Evolutionary conservation across 2,329 filamentous ascomycete genomes (phyloP), one percentile per base, ranked within the genome.

Genomic region (Zymoseptoria crescenta): DNA sequence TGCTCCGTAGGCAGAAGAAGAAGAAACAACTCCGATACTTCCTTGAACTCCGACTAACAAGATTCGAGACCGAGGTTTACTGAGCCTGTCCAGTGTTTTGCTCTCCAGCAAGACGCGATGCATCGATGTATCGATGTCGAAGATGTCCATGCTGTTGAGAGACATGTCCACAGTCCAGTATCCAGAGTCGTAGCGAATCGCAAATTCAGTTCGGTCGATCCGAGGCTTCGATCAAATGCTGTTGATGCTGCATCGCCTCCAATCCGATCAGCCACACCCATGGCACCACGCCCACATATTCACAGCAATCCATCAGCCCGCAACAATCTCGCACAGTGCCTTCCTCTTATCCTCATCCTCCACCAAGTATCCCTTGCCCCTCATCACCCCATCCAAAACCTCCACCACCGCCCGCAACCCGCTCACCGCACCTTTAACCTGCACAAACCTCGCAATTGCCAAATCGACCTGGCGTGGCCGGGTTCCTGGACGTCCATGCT

Each of bases 371-470:
- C 80, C 80, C 28, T 86, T 83, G 60, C 79, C 79, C 63, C 79
- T 80, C 71, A 95, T 85, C 16, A 90, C 82, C 20, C 82, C 79
- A 64, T 87, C 82, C 67, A 96, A 80, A 2, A 88, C 87, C 60
- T 91, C 87, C 27, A 95, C 83, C 8, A 96, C 88, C 69, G 85
- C 86, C 71, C 90, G 83, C 76, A 97, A 96, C 66, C 88, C 94
- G 68, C 88, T 94, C 45, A 90, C 91, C 1, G 93, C 92, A n/a
- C 93, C 94, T 59, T 87, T 87, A 70, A 94, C 91, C 70, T 96
- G 92, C 1, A 89, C 93, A 72, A 96, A 90, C 41, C 90, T 87
- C 29, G 89, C 85, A 64, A 96, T 85, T 72, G 87, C 89, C 56
- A 96, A 81, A 8, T 87, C 87, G 52, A 84, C 86, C 64, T 85